Evolutionary conservation across 148 eudicot genomes (phyloP).

Genomic region (Amaranthus cruentus): DNA sequence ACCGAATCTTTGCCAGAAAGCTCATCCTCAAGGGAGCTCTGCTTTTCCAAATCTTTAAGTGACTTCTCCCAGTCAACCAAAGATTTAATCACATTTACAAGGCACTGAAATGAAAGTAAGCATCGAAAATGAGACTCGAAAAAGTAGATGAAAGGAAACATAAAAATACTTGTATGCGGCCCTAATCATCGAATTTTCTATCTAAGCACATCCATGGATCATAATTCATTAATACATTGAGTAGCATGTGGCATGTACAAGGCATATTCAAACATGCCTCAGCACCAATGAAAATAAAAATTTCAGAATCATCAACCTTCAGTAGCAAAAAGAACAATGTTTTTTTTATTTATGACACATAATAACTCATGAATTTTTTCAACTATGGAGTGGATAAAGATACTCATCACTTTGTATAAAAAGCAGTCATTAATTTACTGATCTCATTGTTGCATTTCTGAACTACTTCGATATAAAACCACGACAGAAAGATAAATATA

Average conservation of each 20-base stretch:
- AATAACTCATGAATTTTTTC: neutral
- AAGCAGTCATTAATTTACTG: neutral
- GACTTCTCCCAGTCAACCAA: constrained; percentile 90
- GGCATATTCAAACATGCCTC: neutral
- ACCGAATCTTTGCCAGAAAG: constrained; percentile 41
- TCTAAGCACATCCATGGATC: neutral
- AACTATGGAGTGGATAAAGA: neutral
- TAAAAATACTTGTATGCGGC: neutral
- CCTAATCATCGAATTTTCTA: neutral
- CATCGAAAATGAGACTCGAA: constrained; percentile 2
- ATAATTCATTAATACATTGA: neutral
- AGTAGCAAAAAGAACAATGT: neutral
- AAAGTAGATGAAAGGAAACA: neutral
- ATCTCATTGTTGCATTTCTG: neutral
- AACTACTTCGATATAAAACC: neutral
- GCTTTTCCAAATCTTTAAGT: constrained; percentile 49
- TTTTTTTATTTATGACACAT: neutral
- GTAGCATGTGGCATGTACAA: neutral
- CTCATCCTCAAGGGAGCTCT: constrained; percentile 39
- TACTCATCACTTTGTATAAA: neutral
- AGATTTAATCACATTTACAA: constrained; percentile 87
- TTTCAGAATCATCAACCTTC: neutral
- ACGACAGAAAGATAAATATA: neutral
- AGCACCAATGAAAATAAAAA: neutral
- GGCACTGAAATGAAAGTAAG: constrained; percentile 55